These are phyloP conservation scores for Fusarium oxysporum DNA, from an alignment of 2,329 filamentous ascomycete species.

Conservation along the genomic window DNA sequence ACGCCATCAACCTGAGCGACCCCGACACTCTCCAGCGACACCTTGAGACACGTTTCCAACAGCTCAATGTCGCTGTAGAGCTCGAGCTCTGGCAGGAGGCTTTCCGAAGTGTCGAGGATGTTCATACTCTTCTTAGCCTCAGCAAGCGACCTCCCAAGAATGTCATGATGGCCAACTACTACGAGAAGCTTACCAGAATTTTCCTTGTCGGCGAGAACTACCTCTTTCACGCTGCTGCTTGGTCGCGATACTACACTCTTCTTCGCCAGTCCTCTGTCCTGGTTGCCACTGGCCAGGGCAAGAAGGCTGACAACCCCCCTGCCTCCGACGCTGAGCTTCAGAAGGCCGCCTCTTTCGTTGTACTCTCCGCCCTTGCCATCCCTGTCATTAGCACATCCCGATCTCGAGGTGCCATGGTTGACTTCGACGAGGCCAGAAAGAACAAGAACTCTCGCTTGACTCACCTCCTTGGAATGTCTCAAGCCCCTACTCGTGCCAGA, in stretches of 20 bases:
- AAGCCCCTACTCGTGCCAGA: slow-evolving; percentile 86
- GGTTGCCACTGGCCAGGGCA: slow-evolving; percentile 84
- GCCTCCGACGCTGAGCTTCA: slow-evolving; percentile 91
- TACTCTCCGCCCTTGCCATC: slow-evolving; percentile 95
- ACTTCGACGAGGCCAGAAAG: slow-evolving; percentile 96
- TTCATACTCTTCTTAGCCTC: slow-evolving; percentile 94
- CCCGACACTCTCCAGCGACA: slow-evolving; percentile 97
- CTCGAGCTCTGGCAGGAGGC: slow-evolving; percentile 99
- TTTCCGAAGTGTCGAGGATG: slow-evolving; percentile 98
- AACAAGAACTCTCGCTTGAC: slow-evolving; percentile 99
- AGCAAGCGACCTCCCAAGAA: slow-evolving; percentile 99
- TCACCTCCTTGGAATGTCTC: slow-evolving; percentile 92
- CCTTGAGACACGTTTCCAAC: slow-evolving; percentile 97
- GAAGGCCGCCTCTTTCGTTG: slow-evolving; percentile 94
- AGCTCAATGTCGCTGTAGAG: slow-evolving; percentile 97
- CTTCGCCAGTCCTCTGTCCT: slow-evolving; percentile 89
- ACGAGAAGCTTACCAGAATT: slow-evolving; percentile 98
- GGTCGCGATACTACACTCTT: slow-evolving; percentile 97
- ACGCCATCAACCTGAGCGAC: slow-evolving; percentile 98
- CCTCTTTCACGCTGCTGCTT: slow-evolving; percentile 97
- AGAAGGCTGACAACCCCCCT: slow-evolving; percentile 94
- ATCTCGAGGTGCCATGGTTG: slow-evolving; percentile 93
- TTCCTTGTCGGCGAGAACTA: slow-evolving; percentile 99
- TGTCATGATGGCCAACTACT: slow-evolving; percentile 99
- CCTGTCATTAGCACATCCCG: slow-evolving; percentile 98